Conservation (phyloP, 441 rosid genomes). For the Flueggea neowawraea region DNA sequence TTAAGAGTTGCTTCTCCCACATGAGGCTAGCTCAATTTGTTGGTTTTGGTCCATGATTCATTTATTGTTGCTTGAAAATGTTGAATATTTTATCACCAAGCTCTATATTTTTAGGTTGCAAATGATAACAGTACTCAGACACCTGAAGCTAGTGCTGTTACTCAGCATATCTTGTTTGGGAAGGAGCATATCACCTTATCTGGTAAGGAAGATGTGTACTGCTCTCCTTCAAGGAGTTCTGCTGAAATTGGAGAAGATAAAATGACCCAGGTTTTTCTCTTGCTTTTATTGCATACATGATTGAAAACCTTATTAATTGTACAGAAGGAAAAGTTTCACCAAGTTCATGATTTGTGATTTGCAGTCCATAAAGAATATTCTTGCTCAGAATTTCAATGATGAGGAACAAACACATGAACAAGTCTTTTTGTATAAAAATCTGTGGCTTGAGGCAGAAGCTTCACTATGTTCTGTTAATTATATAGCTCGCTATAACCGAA, state of each 20-base stretch:
- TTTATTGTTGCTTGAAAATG: slow-evolving; percentile 4
- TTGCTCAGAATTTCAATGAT: slow-evolving; percentile 52
- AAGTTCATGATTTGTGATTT: slow-evolving; percentile 20
- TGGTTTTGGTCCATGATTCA: too few species aligned
- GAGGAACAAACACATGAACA: slow-evolving; percentile 53
- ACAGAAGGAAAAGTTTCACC: slow-evolving; percentile 4
- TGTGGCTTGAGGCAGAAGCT: slow-evolving; percentile 99
- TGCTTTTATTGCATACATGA: slow-evolving; percentile 4
- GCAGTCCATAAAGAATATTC: slow-evolving; percentile 76
- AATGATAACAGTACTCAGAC: slow-evolving; percentile 12
- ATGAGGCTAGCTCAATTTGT: too few species aligned
- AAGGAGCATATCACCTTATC: slow-evolving; percentile 11
- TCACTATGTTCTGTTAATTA: slow-evolving; percentile 66
- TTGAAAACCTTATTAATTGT: background rate
- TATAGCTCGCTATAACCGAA: slow-evolving; percentile 63
- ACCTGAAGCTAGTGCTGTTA: slow-evolving; percentile 16
- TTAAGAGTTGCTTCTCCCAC: too few species aligned
- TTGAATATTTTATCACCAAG: slow-evolving; percentile 8
- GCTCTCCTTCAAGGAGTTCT: slow-evolving; percentile 16
- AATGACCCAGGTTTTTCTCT: slow-evolving; percentile 50
- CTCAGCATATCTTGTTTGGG: slow-evolving; percentile 19
- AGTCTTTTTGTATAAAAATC: slow-evolving; percentile 70
- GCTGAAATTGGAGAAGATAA: slow-evolving; percentile 38
- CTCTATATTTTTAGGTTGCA: slow-evolving; percentile 29
- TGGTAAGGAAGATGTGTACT: slow-evolving; percentile 22